A percentile compares a stretch with the other conserved stretches of the same genome.
These are phyloP conservation scores for Podila clonocystis DNA, from an alignment of 192 early-diverging fungal genomes.

Conservation along the genomic window DNA sequence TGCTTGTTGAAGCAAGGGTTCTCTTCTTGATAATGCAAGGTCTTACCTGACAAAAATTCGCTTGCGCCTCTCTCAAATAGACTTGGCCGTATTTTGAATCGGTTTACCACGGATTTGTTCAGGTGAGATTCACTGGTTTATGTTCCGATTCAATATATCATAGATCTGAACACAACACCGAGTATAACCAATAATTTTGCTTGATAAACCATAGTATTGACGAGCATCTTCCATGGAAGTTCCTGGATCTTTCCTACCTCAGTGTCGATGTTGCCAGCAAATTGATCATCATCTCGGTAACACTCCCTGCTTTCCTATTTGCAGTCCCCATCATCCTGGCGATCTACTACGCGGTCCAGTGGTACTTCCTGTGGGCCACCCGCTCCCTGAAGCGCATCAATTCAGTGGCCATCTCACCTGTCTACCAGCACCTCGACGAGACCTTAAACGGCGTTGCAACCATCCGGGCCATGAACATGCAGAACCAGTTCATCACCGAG, in stretches of 20 bases:
- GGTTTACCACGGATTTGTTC: too few species aligned
- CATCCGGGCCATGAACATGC: conserved; percentile 38
- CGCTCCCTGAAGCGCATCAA: conserved; percentile 56
- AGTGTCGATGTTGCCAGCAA: background rate
- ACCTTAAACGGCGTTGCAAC: conserved; percentile 31
- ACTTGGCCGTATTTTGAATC: too few species aligned
- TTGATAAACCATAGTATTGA: conserved; percentile 34
- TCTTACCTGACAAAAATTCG: background rate
- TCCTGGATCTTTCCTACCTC: conserved; percentile 23
- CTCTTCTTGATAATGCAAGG: conserved; percentile 31
- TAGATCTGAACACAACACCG: background rate
- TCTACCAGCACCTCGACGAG: conserved; percentile 47
- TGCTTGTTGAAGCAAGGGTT: conserved; percentile 56
- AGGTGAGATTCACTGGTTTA: too few species aligned
- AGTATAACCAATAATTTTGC: background rate
- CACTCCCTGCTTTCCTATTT: conserved; percentile 50
- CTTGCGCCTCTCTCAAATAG: too few species aligned
- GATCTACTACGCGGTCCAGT: conserved; percentile 19
- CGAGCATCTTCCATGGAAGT: conserved; percentile 54
- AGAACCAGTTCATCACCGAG: conserved; percentile 27
- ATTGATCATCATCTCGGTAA: conserved; percentile 45
- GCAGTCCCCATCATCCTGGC: conserved; percentile 13
- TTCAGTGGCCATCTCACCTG: conserved; percentile 31
- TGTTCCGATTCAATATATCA: background rate
- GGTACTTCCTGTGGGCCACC: conserved; percentile 30